Evolutionary conservation across 495 filamentous ascomycete genomes (phyloP), one percentile per base, ranked within the genome.

Genomic region (Hypoxylon rickii): DNA sequence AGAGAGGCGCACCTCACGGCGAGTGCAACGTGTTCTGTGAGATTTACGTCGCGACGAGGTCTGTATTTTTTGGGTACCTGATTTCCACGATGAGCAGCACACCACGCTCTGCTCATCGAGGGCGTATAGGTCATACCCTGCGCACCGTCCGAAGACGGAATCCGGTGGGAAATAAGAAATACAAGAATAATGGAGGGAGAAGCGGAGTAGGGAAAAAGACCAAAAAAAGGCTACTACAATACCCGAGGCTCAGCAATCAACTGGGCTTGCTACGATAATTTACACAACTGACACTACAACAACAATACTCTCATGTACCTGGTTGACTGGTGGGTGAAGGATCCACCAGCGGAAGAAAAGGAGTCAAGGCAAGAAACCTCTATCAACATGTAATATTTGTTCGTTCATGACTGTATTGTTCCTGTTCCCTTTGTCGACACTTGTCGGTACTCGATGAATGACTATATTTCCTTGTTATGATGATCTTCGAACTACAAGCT

Each of bases 311-410:
- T 47, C 40, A 39, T 57, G 53, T 63, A 13, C 37, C 32, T 52
- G 10, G 43, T 50, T 49, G 43, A 20, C 21, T 53, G 39, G 37
- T 42, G 59, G 59, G 42, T 51, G 21, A 18, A 17, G 8, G 17
- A 53, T 46, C 48, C 43, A 36, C 39, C 19, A 26, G 37, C 10
- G 53, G 38, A 53, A 41, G 22, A 55, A 63, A 66, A 52, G 54
- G 54, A 63, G 46, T 58, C 37, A 53, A 38, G 63, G 64, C 50
- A 53, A 67, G 59, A 64, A 67, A 61, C 72, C 74, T 29, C 24
- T 69, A 71, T 73, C 70, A 74, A 71, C 75, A 70, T 77, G 71
- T 78, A 78, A 76, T 78, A 76, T 68, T 71, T 74, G 52, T 67
- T 67, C 59, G 63, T 66, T 67, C 68, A 65, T 65, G 57, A 63